Base-by-base conservation (phyloP, 208 protist species). In the Trypanosomatidae sp. region DNA sequence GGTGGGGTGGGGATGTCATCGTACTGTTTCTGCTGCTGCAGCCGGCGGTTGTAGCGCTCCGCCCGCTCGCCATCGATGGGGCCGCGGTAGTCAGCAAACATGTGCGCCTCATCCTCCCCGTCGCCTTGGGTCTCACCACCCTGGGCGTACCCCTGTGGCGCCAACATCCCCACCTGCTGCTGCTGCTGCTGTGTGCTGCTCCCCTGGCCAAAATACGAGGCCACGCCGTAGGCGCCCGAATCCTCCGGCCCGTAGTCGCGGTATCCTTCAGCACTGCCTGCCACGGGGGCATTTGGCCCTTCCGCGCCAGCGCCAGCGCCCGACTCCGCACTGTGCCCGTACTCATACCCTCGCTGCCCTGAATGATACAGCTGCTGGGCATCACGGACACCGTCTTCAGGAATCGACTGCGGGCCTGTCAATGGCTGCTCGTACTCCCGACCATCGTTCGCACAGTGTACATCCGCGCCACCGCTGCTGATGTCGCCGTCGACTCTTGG, bases 61-160 rank as follows among this genome's bases (percentile, higher is more conserved):
- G 55, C 69, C 30, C 65, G 69, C 53, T 80, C 69, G 17, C 65
- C 69, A 44, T 80, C 69, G 12, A 72, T 41, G 47, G 62, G 47
- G 55, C 75, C 75, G 55, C 72, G 75, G 75, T 80, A 80, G 69
- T 80, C 75, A 5, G 75, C 72, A 36, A 80, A 75, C 62, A 65
- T 58, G 33, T 76, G 69, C 5, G 55, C 79, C 17, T 73, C 66
- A 0, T 73, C 68, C 3, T 76, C 73, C 53, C 25, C 53, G 4
- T 65, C 69, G 0, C 50, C 53, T 17, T 50, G 66, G 36, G 39
- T 49, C 33, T 68, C 78, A 36, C 9, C 22, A n/a, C 67, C 67
- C 19, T 60, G 53, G 19, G 17, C 52, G 47, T 71, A 56, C 30
- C 8, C 52, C 15, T 52, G 67, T 8, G 62, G 62, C 36, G 36